Percentiles rank a stretch among this genome's conserved stretches.
Evolutionary conservation across 73 alveolate genomes (phyloP).

Genomic region (Paramecium sonneborni): DNA sequence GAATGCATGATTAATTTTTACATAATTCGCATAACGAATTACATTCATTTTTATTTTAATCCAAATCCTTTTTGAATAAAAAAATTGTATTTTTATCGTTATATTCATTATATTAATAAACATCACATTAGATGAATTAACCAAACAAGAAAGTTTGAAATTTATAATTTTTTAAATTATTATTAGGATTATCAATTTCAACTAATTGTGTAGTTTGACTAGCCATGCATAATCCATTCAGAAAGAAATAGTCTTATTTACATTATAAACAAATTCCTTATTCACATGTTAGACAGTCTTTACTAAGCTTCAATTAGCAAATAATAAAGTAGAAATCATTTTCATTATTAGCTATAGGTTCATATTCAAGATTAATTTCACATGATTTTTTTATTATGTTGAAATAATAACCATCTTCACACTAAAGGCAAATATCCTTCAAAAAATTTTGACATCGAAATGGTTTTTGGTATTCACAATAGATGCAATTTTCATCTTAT

Average conservation of each 20-base stretch:
- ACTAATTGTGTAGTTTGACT: background rate
- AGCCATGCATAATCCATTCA: background rate
- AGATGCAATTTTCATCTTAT: background rate
- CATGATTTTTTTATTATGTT: background rate
- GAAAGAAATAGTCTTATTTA: background rate
- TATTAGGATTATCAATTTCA: background rate
- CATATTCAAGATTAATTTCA: background rate
- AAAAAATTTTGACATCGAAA: background rate
- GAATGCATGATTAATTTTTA: background rate
- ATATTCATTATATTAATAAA: background rate
- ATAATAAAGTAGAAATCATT: background rate
- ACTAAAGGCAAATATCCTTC: background rate
- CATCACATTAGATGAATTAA: background rate
- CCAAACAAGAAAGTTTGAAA: too few relatives aligned
- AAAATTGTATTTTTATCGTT: background rate
- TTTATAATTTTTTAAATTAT: background rate
- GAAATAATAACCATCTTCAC: conserved; percentile 11
- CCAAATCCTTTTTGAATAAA: background rate
- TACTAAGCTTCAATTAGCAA: background rate
- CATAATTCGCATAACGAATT: background rate
- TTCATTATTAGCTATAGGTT: background rate
- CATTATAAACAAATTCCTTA: background rate
- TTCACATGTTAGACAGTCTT: background rate
- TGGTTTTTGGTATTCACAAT: background rate
- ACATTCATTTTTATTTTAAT: background rate